Base-by-base conservation (phyloP, 2,329 filamentous ascomycete genomes). In the Monilinia fructigena region DNA sequence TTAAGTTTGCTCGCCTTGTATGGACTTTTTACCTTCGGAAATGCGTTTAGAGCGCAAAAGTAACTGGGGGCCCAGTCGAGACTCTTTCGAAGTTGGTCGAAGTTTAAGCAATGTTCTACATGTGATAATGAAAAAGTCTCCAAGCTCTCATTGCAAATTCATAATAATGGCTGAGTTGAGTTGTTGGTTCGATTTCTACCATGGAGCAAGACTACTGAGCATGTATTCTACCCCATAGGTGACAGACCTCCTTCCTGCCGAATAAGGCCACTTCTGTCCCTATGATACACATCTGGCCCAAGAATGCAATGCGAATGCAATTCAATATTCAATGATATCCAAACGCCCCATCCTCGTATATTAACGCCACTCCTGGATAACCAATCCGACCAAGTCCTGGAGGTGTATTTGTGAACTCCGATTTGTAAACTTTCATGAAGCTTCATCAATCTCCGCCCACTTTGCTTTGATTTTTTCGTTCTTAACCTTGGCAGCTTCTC, bases 11-110 rank as follows among this genome's bases (percentile, higher is more conserved):
- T 98, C 75, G 92, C 94, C 18, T 81, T 87, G 12, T 92, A 91
- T 77, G 94, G 94, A 20, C 76, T 96, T 72, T 83, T 86, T 74
- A 88, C 89, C 31, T 98, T 95, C 80, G 93, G 92, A 68, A 84
- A 83, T 74, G 92, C 89, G 50, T 90, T 80, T 69, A 74, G 77
- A 52, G 54, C 68, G 10, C 69, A 69, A 68, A 71, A 71, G 67
- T 72, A 68, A 81, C 45, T 35, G 72, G 77, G 77, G 80, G 54
- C 11, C 18, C 18, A 23, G 38, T 18, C 14, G 28, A 56, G 18
- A 12, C 35, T 61, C 8, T 26, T 50, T 18, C 8, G 26, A 79
- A 48, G 70, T 83, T 76, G 48, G 70, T 55, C n/a, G 45, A 23
- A 11, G 28, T 48, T 60, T 38, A 45, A 12, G 31, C 8, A 11